These are phyloP conservation scores for Haplographium delicatum DNA, from an alignment of 495 filamentous ascomycete genomes.

Conservation along the genomic window DNA sequence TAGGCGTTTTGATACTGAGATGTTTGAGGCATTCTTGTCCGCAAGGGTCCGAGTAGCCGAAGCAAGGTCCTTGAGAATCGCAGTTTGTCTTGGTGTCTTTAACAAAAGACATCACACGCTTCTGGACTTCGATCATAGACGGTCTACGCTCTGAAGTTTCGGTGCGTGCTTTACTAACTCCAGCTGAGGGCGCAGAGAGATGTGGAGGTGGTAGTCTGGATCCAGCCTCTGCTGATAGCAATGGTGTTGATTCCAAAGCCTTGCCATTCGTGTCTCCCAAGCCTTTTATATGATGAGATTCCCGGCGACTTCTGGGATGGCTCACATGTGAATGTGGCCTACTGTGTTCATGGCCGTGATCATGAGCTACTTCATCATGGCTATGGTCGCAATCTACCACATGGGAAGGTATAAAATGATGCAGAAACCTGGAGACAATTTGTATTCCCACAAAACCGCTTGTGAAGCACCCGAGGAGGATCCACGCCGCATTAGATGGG, in stretches of 20 bases:
- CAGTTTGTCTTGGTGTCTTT: constrained; percentile 64
- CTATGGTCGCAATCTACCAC: constrained; percentile 88
- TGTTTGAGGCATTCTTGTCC: constrained; percentile 67
- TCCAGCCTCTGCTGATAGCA: constrained; percentile 20
- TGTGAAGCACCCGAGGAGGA: constrained; percentile 72
- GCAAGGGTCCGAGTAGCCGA: constrained; percentile 79
- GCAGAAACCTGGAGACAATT: constrained; percentile 69
- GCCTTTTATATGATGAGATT: constrained; percentile 10
- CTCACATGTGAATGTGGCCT: constrained; percentile 13
- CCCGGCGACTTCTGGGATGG: constrained; percentile 2
- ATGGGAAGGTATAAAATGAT: constrained; percentile 83
- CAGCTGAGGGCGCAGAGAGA: background rate
- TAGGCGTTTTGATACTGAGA: constrained; percentile 4
- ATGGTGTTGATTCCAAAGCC: constrained; percentile 30
- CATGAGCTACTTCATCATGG: constrained; percentile 50
- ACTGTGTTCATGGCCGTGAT: constrained; percentile 25
- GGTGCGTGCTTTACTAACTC: constrained; percentile 3
- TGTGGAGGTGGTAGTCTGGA: constrained; percentile 1
- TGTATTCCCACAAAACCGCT: constrained; percentile 81
- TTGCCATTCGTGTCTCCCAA: constrained; percentile 24
- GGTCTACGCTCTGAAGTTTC: constrained; percentile 32
- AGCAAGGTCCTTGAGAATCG: constrained; percentile 72
- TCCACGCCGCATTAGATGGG: constrained; percentile 60
- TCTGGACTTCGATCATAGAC: constrained; percentile 39
- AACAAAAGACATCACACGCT: constrained; percentile 57